Percentiles rank a stretch among this genome's conserved stretches.
Conservation (phyloP, 129 eudicot genomes). For the Artemisia tridentata region DNA sequence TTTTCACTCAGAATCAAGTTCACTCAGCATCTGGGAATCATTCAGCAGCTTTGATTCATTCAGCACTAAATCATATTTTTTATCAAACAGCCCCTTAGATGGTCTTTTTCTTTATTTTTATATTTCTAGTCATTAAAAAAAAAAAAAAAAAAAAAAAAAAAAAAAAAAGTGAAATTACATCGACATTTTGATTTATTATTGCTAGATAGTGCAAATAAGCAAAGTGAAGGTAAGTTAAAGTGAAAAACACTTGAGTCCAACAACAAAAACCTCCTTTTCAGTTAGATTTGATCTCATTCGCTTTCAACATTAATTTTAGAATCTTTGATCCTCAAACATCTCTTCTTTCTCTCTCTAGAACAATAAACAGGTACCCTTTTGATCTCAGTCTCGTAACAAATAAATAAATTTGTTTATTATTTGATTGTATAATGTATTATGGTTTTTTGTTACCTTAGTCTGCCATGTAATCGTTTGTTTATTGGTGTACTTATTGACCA, state of each 20-base stretch:
- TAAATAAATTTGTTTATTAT: conserved; percentile 14
- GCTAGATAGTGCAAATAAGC: no score
- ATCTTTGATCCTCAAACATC: conserved; percentile 33
- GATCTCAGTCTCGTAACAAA: conserved; percentile 11
- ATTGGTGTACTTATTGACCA: no score
- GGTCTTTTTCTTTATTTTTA: no score
- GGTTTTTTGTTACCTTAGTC: neutral
- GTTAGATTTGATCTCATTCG: conserved; percentile 31
- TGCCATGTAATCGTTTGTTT: no score
- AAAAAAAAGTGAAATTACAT: neutral
- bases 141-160: no score
- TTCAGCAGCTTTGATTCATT: no score
- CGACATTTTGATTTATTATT: no score
- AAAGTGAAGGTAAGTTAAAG: neutral
- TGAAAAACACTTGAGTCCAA: conserved; percentile 17
- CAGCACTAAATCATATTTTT: no score
- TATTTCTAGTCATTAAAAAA: no score
- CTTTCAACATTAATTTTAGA: conserved; percentile 30
- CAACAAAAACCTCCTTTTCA: conserved; percentile 39
- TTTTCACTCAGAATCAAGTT: no score
- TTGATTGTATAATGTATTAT: neutral
- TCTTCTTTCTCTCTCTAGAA: conserved; percentile 17
- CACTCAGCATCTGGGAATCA: no score
- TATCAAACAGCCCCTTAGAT: no score
- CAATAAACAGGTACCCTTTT: conserved; percentile 26